Percentiles rank a stretch among this genome's conserved stretches.
These are phyloP conservation scores for Echium plantagineum DNA, from an alignment of 257 asterid species.

Conservation along the genomic window DNA sequence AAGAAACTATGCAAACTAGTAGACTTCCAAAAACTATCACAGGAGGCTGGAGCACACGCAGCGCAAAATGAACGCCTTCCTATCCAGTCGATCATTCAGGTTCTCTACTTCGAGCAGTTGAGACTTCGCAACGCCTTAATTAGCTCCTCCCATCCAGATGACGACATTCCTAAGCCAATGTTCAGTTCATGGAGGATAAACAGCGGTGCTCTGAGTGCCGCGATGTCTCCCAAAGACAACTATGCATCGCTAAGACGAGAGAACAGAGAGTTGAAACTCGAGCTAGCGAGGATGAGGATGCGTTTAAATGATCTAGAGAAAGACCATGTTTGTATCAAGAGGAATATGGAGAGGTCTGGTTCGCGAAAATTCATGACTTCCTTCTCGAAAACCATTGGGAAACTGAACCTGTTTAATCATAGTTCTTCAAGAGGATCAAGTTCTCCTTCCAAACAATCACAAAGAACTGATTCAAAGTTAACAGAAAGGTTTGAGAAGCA, in stretches of 20 bases:
- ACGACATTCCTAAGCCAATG: conserved; percentile 72
- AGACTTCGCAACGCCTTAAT: conserved; percentile 63
- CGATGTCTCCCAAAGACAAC: conserved; percentile 88
- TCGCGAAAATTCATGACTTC: conserved; percentile 66
- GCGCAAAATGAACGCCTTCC: conserved; percentile 97
- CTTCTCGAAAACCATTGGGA: conserved; percentile 63
- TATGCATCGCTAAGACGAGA: conserved; percentile 87
- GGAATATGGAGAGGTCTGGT: conserved; percentile 62
- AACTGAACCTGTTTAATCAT: conserved; percentile 54
- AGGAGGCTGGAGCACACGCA: conserved; percentile 92
- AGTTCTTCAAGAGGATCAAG: conserved; percentile 58
- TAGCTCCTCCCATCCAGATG: conserved; percentile 68
- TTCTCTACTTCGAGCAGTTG: conserved; percentile 79
- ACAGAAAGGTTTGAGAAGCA: conserved; percentile 37
- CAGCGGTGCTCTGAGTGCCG: conserved; percentile 86
- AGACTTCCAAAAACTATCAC: conserved; percentile 81
- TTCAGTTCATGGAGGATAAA: conserved; percentile 80
- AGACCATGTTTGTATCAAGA: conserved; percentile 93
- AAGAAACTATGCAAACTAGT: conserved; percentile 71
- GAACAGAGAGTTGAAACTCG: conserved; percentile 85
- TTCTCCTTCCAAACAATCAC: conserved; percentile 78
- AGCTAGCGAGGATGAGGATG: conserved; percentile 83
- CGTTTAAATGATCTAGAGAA: conserved; percentile 84
- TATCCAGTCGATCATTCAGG: conserved; percentile 87
- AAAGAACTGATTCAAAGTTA: conserved; percentile 56